A percentile compares a stretch with the other conserved stretches of the same genome.
phyloP scores from a whole-genome alignment of 2,329 filamentous ascomycete genomes.

The Onygenales sp. region DNA sequence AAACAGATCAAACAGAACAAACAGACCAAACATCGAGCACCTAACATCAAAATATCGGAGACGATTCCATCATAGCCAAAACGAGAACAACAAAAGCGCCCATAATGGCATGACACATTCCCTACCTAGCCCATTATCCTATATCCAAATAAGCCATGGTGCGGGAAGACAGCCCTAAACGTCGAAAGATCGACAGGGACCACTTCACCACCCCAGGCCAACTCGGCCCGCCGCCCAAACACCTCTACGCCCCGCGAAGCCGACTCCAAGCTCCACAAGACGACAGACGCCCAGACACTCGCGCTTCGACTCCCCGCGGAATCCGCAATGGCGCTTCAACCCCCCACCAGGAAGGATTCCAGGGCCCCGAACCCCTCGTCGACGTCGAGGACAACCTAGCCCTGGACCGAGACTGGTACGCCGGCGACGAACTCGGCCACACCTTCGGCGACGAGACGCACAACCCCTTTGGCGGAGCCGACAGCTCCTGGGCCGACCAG shows the following conservation, averaged over 20 bases:
- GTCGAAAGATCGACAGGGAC: slow-evolving; percentile 58
- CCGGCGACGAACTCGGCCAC: slow-evolving; percentile 74
- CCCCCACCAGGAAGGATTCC: slow-evolving; percentile 47
- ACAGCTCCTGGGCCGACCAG: slow-evolving; percentile 63
- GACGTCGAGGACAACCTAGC: slow-evolving; percentile 62
- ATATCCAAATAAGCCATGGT: slow-evolving; percentile 20
- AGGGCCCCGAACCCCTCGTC: slow-evolving; percentile 52
- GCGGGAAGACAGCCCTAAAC: slow-evolving; percentile 47
- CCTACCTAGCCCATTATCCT: background rate
- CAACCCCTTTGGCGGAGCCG: slow-evolving; percentile 76
- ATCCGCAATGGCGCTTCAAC: slow-evolving; percentile 19
- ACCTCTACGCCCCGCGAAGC: slow-evolving; percentile 26
- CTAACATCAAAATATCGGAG: background rate
- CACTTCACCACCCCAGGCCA: slow-evolving; percentile 46
- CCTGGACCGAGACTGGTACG: slow-evolving; percentile 88
- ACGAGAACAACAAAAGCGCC: background rate
- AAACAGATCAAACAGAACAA: slow-evolving; percentile 1
- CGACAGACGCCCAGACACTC: slow-evolving; percentile 9
- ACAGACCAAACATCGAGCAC: background rate
- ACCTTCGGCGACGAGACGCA: slow-evolving; percentile 86
- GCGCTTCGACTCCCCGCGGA: slow-evolving; percentile 25
- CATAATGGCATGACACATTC: background rate
- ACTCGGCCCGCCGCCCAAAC: slow-evolving; percentile 30
- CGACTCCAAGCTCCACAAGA: slow-evolving; percentile 5
- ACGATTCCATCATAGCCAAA: background rate